Percentiles rank a stretch among this genome's conserved stretches.
Evolutionary conservation across 768 basidiomycete species (phyloP).

Genomic region (Tricholoma hemisulphureum): DNA sequence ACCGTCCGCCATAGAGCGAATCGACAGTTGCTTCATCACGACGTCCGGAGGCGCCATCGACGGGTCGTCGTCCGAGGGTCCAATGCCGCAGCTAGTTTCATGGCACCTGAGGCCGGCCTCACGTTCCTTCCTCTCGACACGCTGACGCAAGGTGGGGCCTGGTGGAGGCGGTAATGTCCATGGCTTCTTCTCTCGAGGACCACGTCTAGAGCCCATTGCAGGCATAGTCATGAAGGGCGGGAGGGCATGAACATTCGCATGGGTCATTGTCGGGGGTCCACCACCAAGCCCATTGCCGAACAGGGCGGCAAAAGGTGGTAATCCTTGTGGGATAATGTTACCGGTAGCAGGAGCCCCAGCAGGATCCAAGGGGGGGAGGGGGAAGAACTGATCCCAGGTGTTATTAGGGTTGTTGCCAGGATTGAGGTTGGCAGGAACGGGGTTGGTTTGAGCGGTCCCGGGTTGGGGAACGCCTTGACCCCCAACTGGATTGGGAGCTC

Average conservation of each 20-base stretch:
- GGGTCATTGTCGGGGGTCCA: background rate
- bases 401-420: background rate
- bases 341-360: background rate
- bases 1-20: constrained; percentile 26
- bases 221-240: constrained; percentile 16
- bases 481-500: background rate
- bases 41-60: constrained; percentile 29
- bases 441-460: background rate
- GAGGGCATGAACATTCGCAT: constrained; percentile 4
- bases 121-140: constrained; percentile 69
- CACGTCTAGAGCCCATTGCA: constrained; percentile 12
- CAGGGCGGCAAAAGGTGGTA: constrained; percentile 1
- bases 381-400: background rate
- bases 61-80: constrained; percentile 74
- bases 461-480: background rate
- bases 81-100: constrained; percentile 72
- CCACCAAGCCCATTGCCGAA: constrained; percentile 1
- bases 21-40: constrained; percentile 37
- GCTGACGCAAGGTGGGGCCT: constrained; percentile 69
- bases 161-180: constrained; percentile 67
- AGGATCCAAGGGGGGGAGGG: background rate
- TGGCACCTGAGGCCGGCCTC: constrained; percentile 71
- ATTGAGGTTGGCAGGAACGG: background rate
- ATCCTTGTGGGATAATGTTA: background rate
- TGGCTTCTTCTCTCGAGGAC: constrained; percentile 34